These are phyloP conservation scores for Aspergillus persii DNA, from an alignment of 2,329 filamentous ascomycete genomes.

Conservation along the genomic window DNA sequence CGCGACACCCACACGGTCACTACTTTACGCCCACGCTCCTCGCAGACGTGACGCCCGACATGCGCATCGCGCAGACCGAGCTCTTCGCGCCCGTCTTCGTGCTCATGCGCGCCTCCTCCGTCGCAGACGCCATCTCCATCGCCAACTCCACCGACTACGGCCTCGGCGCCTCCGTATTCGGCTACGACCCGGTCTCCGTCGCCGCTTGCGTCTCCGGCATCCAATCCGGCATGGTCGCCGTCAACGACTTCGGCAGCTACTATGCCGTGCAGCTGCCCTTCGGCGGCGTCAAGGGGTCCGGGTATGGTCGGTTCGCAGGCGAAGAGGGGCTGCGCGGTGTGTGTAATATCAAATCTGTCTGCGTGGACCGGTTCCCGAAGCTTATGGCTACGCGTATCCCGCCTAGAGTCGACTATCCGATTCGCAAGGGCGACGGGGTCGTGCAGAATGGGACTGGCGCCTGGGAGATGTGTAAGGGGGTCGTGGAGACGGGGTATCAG, in stretches of 20 bases:
- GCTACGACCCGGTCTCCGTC: constrained; percentile 63
- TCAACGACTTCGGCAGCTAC: constrained; percentile 93
- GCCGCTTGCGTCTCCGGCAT: constrained; percentile 65
- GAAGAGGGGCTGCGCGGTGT: constrained; percentile 80
- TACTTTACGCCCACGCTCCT: constrained; percentile 92
- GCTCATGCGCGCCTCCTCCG: constrained; percentile 70
- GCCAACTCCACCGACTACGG: constrained; percentile 84
- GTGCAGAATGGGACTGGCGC: constrained; percentile 56
- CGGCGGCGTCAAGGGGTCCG: constrained; percentile 83
- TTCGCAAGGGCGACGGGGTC: constrained; percentile 58
- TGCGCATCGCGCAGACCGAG: constrained; percentile 86
- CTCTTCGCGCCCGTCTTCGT: constrained; percentile 91
- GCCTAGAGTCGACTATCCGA: constrained; percentile 74
- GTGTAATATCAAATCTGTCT: constrained; percentile 86
- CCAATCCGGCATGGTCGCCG: constrained; percentile 82
- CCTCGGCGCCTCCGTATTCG: constrained; percentile 86
- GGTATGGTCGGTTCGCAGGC: constrained; percentile 89
- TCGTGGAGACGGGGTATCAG: constrained; percentile 48
- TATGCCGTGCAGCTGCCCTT: constrained; percentile 96
- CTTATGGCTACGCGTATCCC: constrained; percentile 73
- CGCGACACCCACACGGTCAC: constrained; percentile 72
- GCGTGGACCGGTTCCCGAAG: constrained; percentile 65
- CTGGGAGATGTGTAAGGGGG: constrained; percentile 55
- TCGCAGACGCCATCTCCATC: constrained; percentile 67
- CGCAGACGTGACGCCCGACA: constrained; percentile 79